A percentile compares a stretch with the other conserved stretches of the same genome.
Evolutionary conservation across 768 basidiomycete genomes (phyloP).

Genomic region (Tephrocybe sp.): DNA sequence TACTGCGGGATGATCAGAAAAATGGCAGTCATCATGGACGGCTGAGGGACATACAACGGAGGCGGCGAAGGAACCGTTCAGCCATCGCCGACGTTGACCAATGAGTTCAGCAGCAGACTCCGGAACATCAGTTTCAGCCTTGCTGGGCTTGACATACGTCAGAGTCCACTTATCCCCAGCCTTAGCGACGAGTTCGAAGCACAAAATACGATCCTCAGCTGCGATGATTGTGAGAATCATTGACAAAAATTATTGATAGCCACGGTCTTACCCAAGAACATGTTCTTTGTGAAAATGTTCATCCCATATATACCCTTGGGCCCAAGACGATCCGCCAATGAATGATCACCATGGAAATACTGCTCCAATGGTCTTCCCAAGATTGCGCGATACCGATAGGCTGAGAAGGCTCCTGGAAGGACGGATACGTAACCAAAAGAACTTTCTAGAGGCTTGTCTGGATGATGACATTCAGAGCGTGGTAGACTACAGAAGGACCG

Average conservation of each 20-base stretch:
- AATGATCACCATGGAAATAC: constrained; percentile 87
- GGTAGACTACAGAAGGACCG: neutral
- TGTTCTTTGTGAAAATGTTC: constrained; percentile 96
- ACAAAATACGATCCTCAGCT: constrained; percentile 95
- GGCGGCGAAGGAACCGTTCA: constrained; percentile 95
- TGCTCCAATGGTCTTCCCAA: constrained; percentile 85
- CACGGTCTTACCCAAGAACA: constrained; percentile 42
- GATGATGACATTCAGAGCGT: neutral
- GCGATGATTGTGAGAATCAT: constrained; percentile 4
- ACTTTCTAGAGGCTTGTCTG: constrained; percentile 92
- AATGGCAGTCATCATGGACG: neutral
- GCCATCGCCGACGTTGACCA: constrained; percentile 93
- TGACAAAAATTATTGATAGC: neutral
- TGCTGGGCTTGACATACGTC: constrained; percentile 89
- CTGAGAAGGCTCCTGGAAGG: constrained; percentile 94
- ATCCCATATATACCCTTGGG: constrained; percentile 94
- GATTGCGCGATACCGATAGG: constrained; percentile 93
- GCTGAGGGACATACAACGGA: constrained; percentile 62
- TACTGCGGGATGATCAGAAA: constrained; percentile 49
- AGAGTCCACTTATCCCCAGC: constrained; percentile 84
- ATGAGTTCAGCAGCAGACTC: constrained; percentile 92
- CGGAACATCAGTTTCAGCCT: constrained; percentile 96
- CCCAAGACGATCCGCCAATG: constrained; percentile 88
- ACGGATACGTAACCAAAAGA: constrained; percentile 96
- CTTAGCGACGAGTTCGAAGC: constrained; percentile 96